Evolutionary conservation across 1,284 basidiomycete species (phyloP), one percentile per base, ranked within the genome.

Genomic region (Apiotrichum brassicae): DNA sequence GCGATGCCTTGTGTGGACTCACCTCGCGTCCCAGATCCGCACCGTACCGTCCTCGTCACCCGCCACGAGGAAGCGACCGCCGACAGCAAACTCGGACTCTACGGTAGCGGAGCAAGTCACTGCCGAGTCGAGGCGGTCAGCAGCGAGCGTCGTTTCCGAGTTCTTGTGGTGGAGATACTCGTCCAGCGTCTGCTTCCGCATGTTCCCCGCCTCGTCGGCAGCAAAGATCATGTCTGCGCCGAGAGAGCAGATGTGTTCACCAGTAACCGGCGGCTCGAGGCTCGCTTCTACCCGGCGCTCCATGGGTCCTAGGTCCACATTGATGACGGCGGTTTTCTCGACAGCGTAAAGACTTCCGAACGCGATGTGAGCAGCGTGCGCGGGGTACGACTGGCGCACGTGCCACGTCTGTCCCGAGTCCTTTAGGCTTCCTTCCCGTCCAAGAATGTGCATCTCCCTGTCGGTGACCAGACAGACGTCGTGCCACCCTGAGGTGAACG

Each of bases 1-100:
- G n/a, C n/a, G n/a, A n/a, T n/a, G n/a, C n/a, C n/a, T n/a, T n/a
- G n/a, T n/a, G n/a, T n/a, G n/a, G n/a, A 51, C 57, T 53, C 37
- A 70, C 63, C 60, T 46, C 11, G 60, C 64, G 2, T 58, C 54
- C 67, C 68, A 72, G 6, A 73, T 58, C 14, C 70, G 53, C 7
- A 73, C 44, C 2, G 51, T 57, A 2, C 71, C 71, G 46, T 73
- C 71, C 36, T 66, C 70, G 57, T 71, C 70, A 4, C 71, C 71
- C 1, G 65, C 66, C 8, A 65, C 58, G 3, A 72, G 46, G 34
- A 57, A 62, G 2, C 38, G 25, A 1, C 55, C 44, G 6, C 43
- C 43, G 16, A 38, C 43, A 32, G 36, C 54, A 30, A 30, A 34
- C 13, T 32, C 46, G 12, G 33, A 46, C 11, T 11, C 16, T 4